Evolutionary conservation across 2,329 filamentous ascomycete species (phyloP).

Genomic region (Exophiala spinifera): DNA sequence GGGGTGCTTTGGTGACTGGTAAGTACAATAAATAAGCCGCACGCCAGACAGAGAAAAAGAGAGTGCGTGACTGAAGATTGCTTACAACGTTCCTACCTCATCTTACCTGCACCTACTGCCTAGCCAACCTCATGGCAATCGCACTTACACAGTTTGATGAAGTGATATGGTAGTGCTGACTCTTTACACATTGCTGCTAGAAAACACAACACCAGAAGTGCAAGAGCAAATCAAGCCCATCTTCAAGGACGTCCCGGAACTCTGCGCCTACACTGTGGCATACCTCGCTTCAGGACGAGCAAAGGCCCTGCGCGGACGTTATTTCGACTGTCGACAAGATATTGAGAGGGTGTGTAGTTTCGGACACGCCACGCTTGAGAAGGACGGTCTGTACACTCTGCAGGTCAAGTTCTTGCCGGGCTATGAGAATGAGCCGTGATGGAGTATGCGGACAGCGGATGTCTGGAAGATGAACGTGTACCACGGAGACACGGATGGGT

Average conservation of each 20-base stretch:
- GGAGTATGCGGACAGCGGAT: no score
- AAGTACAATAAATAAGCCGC: no score
- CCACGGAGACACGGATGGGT: no score
- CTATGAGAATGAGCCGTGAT: constrained; percentile 8
- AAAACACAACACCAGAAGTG: neutral
- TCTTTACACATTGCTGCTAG: no score
- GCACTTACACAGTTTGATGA: no score
- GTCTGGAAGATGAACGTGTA: no score
- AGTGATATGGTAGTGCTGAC: neutral
- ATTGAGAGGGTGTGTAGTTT: constrained; percentile 2
- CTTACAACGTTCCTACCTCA: no score
- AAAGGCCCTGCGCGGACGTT: constrained; percentile 5
- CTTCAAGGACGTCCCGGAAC: constrained; percentile 10
- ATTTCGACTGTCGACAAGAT: constrained; percentile 10
- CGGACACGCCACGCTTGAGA: neutral
- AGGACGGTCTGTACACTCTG: constrained; percentile 3
- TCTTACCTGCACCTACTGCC: no score
- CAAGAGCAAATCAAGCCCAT: constrained; percentile 1
- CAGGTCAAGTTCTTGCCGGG: constrained; percentile 5
- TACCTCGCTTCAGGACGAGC: constrained; percentile 7
- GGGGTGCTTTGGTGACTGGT: constrained; percentile 4
- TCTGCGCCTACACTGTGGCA: constrained; percentile 4
- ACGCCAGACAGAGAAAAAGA: no score
- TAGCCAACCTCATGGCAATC: no score
- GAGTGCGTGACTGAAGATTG: no score